Evolutionary conservation across 2,329 filamentous ascomycete species (phyloP), one percentile per base, ranked within the genome.

Genomic region (Diaporthe citriasiana): DNA sequence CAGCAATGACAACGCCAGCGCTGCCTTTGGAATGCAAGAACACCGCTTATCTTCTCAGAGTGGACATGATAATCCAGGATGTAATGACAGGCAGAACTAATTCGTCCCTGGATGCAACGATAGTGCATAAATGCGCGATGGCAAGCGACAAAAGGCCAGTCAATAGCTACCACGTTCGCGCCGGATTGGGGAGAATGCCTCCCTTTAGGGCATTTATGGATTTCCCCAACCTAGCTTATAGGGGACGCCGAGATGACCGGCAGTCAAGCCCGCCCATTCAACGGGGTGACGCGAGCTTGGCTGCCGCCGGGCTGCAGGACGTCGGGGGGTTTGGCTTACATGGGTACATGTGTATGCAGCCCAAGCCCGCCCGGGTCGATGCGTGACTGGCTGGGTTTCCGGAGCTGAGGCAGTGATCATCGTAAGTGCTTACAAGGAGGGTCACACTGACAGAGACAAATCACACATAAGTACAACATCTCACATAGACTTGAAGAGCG

Each of bases 401-500:
- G 45, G 63, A 27, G 63, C 63, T 66, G 63, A 51, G 42, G 63
- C 63, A 27, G 63, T 66, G 45, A 51, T 71, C 56, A 63, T 19
- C n/a, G 40, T 63, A 33, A 40, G 38, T 22, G 69, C 69, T 71
- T 25, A 71, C 69, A 71, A 53, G 69, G 69, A 71, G 69, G 69
- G 69, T 50, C 56, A 71, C 69, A 63, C 56, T n/a, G 27, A 30
- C 56, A 63, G 45, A 63, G n/a, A 63, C 33, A 63, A 30, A 42
- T 71, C 56, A 53, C 59, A 71, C 33, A 30, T 53, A 63, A 71
- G 56, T 71, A 71, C 35, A 60, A 71, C 38, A 42, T 40, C 35
- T 47, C n/a, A 63, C 33, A 50, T n/a, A 27, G 30, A 35, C 35
- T 45, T 55, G n/a, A 33, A 70, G 51, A 55, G 56, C 42, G 6